Evolutionary conservation across 345 rosid species (phyloP), one percentile per base, ranked within the genome.

Genomic region (Mercurialis annua): DNA sequence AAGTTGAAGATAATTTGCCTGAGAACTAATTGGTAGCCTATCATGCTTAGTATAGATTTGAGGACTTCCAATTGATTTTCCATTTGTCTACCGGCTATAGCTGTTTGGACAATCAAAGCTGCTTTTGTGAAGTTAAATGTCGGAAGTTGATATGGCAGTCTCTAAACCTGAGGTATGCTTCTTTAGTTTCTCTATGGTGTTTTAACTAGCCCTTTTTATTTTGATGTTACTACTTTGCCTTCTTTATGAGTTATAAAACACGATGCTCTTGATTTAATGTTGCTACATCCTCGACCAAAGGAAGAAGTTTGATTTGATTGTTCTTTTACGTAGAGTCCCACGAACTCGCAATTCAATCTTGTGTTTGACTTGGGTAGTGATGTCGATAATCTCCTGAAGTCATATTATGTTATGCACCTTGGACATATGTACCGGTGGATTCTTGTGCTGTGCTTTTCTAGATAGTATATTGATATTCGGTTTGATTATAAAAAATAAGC

Each of bases 141-240:
- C 71, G 6, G 67, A 73, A 53, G 63, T 72, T 44, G 70, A 66
- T 67, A 73, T 73, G 76, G 76, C 76, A 24, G 68, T 73, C 9
- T 61, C 67, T 21, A 67, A 67, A 61, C 76, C 76, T n/a, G 71
- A 73, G 76, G 76, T 73, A 20, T 51, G 59, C 34, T 48, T 49
- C 48, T 46, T 31, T 18, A 7, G 21, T 14, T 34, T 31, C 36
- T 43, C 1, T 26, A 54, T 54, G 58, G 27, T 27, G 34, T 54
- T 31, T 54, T 54, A 54, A 54, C 14, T 54, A 14, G 18, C 29
- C 46, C 38, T 14, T 59, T 68, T 36, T 36, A 36, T 36, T 9
- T 34, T 34, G 40, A 34, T 34, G 9, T 34, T 34, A 34, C 9
- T 34, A 9, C 4, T n/a, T 34, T 34, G 40, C 40, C 11, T 40